Percentiles rank a stretch among this genome's conserved stretches.
These are phyloP conservation scores for Gossypium trilobum DNA, from an alignment of 441 rosid genomes.

Conservation along the genomic window DNA sequence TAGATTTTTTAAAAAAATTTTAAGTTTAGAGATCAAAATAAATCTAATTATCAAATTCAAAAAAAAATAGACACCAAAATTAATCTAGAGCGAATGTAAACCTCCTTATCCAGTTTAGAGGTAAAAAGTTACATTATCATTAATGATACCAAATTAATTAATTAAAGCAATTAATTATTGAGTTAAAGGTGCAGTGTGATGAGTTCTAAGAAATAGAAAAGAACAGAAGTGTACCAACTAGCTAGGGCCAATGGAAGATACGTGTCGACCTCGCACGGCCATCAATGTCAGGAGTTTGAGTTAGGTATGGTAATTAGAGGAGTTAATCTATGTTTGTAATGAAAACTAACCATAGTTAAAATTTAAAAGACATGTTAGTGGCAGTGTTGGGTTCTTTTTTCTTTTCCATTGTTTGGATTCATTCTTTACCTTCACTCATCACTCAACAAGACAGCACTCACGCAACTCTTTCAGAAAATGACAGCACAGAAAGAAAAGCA, in stretches of 20 bases:
- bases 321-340: neutral
- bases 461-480: neutral
- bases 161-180: neutral
- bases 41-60: neutral
- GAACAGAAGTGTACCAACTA: neutral
- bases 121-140: no score
- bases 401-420: slow-evolving; percentile 19
- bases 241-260: neutral
- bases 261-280: neutral
- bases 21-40: fast-evolving
- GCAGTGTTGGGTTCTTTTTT: slow-evolving; percentile 15
- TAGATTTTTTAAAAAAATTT: no score
- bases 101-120: no score
- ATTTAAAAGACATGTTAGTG: neutral
- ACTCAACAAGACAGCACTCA: neutral
- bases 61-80: neutral
- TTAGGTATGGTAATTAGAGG: neutral
- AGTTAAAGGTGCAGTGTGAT: neutral
- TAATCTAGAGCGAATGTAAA: neutral
- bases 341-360: slow-evolving; percentile 24
- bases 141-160: neutral
- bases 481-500: slow-evolving; percentile 15
- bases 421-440: slow-evolving; percentile 11
- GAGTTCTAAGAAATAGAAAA: neutral
- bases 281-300: slow-evolving; percentile 2